phyloP scores from a whole-genome alignment of 2,329 filamentous ascomycete species.

The Pseudogymnoascus sp. region DNA sequence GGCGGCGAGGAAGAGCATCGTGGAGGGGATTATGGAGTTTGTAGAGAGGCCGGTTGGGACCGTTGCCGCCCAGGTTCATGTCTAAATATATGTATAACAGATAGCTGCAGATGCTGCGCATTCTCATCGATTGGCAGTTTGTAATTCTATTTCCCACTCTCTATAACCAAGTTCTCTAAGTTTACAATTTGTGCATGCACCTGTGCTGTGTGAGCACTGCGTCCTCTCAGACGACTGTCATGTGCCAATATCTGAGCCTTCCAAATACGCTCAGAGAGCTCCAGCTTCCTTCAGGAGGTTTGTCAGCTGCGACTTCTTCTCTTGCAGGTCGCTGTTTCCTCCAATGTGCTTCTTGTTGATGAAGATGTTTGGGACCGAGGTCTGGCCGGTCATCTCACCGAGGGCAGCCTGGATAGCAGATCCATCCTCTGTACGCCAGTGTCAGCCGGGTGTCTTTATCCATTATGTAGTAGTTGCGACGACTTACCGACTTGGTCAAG shows the following conservation, averaged over 20 bases:
- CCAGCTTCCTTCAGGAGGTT: slow-evolving; percentile 55
- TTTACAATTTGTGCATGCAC: not conserved
- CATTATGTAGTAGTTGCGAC: not conserved
- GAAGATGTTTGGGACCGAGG: slow-evolving; percentile 92
- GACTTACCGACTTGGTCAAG: slow-evolving; percentile 74
- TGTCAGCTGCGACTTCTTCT: slow-evolving; percentile 57
- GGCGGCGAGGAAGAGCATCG: slow-evolving; percentile 69
- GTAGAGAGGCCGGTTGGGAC: slow-evolving; percentile 84
- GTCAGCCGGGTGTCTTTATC: not conserved
- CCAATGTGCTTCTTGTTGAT: slow-evolving; percentile 89
- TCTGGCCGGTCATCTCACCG: slow-evolving; percentile 70
- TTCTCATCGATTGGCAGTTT: slow-evolving; percentile 1
- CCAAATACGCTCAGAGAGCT: slow-evolving; percentile 43
- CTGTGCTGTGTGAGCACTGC: not conserved
- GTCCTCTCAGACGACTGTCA: not conserved
- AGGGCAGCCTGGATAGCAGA: slow-evolving; percentile 76
- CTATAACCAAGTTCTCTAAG: not conserved
- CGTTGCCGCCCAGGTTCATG: slow-evolving; percentile 66
- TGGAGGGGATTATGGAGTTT: slow-evolving; percentile 81
- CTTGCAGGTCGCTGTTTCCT: slow-evolving; percentile 84
- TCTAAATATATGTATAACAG: slow-evolving; percentile 13
- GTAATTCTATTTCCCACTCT: slow-evolving; percentile 9
- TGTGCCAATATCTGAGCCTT: not conserved
- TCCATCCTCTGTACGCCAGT: slow-evolving; percentile 60
- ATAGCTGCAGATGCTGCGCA: not conserved